Evolutionary conservation across 2,329 filamentous ascomycete genomes (phyloP), one percentile per base, ranked within the genome.

Genomic region (Claviceps fusiformis): DNA sequence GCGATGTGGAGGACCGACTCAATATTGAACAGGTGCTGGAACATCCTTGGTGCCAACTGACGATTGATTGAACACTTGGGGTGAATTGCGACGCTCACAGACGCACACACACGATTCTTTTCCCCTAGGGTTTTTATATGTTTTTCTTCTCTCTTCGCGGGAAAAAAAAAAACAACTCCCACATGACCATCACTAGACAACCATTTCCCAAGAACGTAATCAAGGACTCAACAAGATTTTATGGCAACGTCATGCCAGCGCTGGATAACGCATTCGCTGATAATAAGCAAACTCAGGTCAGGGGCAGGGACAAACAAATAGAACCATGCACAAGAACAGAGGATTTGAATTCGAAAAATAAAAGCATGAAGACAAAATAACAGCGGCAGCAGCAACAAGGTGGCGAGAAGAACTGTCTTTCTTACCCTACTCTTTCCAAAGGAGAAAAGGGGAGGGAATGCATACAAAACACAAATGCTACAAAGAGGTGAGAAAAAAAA

Each of bases 11-110:
- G 61, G 78, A 86, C 64, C 78, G 93, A 55, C 84, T 89, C 62
- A 86, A 85, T n/a, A 97, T 97, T 63, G 83, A 86, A 57, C 84
- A 91, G 67, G 91, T 98, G 19, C 73, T 95, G 56, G 82, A 88
- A 54, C 92, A 97, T 70, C 82, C 86, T n/a, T 98, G 93, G 93
- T 88, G 69, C 48, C 52, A 51, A 39, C 39, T 46, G 50, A 50
- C 24, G 44, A 57, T 44, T 10, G 46, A 48, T 19, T 19, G 27
- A 37, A 35, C 11, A 47, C 44, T n/a, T 53, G 47, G 11, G 39
- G 31, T n/a, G 47, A 19, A 8, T 27, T n/a, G 29, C 29, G 39
- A 39, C n/a, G 49, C 19, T 29, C 45, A 29, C 45, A 3, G 19
- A 47, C 24, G 27, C 27, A n/a, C 13, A 47, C 27, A 29, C 45